Evolutionary conservation across 352 stramenopile genomes (phyloP).

Genomic region (Phytophthora cryptogea): DNA sequence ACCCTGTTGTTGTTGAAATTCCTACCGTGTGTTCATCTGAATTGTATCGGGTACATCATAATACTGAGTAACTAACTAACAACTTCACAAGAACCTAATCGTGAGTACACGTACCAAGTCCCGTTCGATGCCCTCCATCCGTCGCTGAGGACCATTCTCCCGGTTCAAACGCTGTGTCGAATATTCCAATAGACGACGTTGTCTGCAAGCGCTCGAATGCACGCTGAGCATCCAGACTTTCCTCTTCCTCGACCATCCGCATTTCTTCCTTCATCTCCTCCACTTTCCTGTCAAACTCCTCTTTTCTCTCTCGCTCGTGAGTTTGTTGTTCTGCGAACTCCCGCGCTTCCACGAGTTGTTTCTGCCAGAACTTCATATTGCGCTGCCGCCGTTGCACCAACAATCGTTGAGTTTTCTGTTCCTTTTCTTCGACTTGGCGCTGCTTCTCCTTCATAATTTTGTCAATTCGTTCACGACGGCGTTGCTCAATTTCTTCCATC

Average conservation of each 20-base stretch:
- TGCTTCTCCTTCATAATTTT: conserved; percentile 47
- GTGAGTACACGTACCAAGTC: conserved; percentile 48
- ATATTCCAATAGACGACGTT: conserved; percentile 57
- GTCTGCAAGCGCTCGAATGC: conserved; percentile 35
- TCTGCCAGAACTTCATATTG: conserved; percentile 76
- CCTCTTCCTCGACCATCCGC: conserved; percentile 28
- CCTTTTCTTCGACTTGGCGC: conserved; percentile 12
- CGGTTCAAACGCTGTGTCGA: conserved; percentile 46
- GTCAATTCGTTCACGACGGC: conserved; percentile 39
- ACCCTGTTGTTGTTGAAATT: conserved; percentile 46
- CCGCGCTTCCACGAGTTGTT: conserved; percentile 56
- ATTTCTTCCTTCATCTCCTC: conserved; percentile 47
- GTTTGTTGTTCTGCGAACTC: conserved; percentile 53
- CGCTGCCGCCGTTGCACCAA: conserved; percentile 45
- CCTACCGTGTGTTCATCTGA: conserved; percentile 58
- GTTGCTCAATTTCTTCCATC: conserved; percentile 51
- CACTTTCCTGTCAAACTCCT: conserved; percentile 35
- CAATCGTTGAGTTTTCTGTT: conserved; percentile 9
- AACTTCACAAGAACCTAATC: neutral
- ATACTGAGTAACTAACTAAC: conserved; percentile 1
- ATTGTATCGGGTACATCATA: conserved; percentile 10
- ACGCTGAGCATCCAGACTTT: conserved; percentile 28
- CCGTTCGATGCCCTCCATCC: conserved; percentile 43
- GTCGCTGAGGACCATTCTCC: conserved; percentile 66
- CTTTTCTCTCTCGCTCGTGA: conserved; percentile 24